Conservation (phyloP, 1,139 yeast species). For the Protomyces arabidopsidicola region DNA sequence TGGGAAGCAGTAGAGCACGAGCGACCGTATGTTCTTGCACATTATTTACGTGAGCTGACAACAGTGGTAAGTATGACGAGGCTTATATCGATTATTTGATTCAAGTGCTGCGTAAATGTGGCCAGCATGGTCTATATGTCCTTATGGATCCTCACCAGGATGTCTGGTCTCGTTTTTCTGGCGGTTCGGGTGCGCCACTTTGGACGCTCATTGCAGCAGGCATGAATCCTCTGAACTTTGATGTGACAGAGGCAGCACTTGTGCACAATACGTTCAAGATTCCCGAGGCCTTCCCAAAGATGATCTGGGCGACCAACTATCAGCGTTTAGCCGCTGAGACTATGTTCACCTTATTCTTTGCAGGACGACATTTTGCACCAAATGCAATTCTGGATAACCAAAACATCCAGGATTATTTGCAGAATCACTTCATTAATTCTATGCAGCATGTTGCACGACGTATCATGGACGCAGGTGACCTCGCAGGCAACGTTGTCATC, state of each 20-base stretch:
- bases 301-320: constrained; percentile 93
- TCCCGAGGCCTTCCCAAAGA: constrained; percentile 56
- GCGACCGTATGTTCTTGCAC: constrained; percentile 52
- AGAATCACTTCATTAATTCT: constrained; percentile 57
- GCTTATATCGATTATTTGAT: constrained; percentile 69
- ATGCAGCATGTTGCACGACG: constrained; percentile 52
- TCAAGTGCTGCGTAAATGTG: constrained; percentile 55
- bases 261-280: constrained; percentile 52
- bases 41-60: not conserved
- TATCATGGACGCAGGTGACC: constrained; percentile 51
- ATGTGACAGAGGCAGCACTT: constrained; percentile 66
- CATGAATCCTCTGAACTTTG: constrained; percentile 66
- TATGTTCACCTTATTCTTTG: constrained; percentile 82
- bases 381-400: constrained; percentile 61
- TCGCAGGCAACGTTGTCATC: constrained; percentile 51
- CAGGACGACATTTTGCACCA: constrained; percentile 69
- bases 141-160: constrained; percentile 90
- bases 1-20: constrained; percentile 92
- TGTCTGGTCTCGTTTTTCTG: constrained; percentile 83
- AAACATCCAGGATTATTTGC: constrained; percentile 75
- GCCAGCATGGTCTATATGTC: constrained; percentile 66
- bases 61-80: constrained; percentile 61
- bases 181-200: constrained; percentile 95
- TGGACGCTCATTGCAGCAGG: constrained; percentile 98
- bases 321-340: constrained; percentile 67